Evolutionary conservation across 2,329 filamentous ascomycete genomes (phyloP), one percentile per base, ranked within the genome.

Genomic region (Fulvia fulva): DNA sequence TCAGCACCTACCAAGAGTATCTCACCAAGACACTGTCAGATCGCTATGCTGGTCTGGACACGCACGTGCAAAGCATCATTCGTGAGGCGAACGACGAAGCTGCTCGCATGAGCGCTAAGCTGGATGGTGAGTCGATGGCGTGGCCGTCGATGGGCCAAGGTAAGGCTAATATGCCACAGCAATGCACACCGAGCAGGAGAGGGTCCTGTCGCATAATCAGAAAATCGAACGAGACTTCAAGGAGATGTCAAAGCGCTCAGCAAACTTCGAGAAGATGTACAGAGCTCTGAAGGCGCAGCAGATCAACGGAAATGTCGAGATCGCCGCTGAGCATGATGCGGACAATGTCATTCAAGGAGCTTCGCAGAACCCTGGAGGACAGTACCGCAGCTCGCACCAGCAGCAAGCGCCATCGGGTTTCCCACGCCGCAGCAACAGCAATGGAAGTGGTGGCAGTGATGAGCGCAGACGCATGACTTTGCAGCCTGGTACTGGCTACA

Each of bases 1-100:
- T 59, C 55, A 90, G 87, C 58, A 82, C 87, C 53, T 96, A 92
- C 67, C 89, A 96, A 70, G 87, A 91, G 65, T 86, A 88, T 65
- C 75, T 90, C 1, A 85, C 84, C 45, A 91, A 87, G 67, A 86
- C 81, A 9, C 75, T 95, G 61, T 85, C 83, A 0, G 88, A 91
- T 11, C 92, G 89, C 71, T 91, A 89, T 70, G 76, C 80, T 1
- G 77, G 73, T 2, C 75, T 94, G 16, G 88, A 80, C 63, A 75
- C 80, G 12, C 83, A 89, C 45, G 81, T 91, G 69, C 88, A 94
- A 65, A 88, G 87, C 65, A 78, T 89, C 1, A 82, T 91, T 47
- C 83, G 86, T 61, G 87, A 93, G 60, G 89, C 90, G 7, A 91
- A 93, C 67, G 73, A 83, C 0, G 85, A 93, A 67, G 88, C 93